Evolutionary conservation across 441 rosid species (phyloP), one percentile per base, ranked within the genome.

Genomic region (Melianthus villosus): DNA sequence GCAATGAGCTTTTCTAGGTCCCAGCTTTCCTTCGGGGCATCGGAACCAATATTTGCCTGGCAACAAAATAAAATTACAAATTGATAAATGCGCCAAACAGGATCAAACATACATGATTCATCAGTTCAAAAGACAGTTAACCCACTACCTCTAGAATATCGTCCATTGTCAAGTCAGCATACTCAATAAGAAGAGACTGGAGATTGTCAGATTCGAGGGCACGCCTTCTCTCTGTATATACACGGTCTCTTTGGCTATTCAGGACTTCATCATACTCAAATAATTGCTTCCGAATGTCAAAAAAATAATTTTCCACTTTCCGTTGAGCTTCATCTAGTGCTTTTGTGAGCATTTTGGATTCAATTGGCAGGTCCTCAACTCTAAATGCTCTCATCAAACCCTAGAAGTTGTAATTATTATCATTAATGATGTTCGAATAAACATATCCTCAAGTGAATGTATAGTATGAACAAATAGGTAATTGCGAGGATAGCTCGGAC

Each of bases 251-350:
- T 59, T 87, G 97, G 69, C 97, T 87, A 57, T 87, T 83, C 46
- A 83, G 68, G 36, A 87, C 97, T 53, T 87, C 97, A 39, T 87
- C 97, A 59, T 64, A 87, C 66, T 87, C 97, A 44, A 87, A 87
- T 10, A 87, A 55, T 51, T 87, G 95, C 69, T 87, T 87, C 39
- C 95, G 62, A 38, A 83, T 87, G 57, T 87, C 95, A 33, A 87
- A 87, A 48, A 87, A 87, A 60, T 87, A 87, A 48, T 76, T 87
- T 58, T 87, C 97, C 25, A 87, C 95, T 74, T 87, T 83, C 60
- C 97, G 67, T 65, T 83, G 93, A 59, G 97, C 95, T 71, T 87
- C 95, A 66, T 87, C 93, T 8, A 83, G 76, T 29, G 97, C 91
- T 66, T 71, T 80, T n/a, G 97, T 83, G 54, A 83, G 68, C 95